Base-by-base conservation (phyloP, 495 filamentous ascomycete species). In the Hamigera avellanea region DNA sequence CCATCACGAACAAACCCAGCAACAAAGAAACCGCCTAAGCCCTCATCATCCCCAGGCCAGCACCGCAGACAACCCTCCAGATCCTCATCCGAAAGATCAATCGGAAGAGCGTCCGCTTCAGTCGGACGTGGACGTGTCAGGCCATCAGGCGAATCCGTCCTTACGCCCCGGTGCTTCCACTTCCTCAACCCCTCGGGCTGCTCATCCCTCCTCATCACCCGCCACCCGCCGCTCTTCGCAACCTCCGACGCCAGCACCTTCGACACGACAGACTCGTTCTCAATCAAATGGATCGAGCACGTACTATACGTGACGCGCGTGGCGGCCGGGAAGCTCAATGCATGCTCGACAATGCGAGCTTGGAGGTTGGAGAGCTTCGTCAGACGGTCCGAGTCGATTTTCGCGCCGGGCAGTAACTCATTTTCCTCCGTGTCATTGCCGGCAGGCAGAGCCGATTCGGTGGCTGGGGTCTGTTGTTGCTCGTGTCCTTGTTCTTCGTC, bases 261-360 rank as follows among this genome's bases (percentile, higher is more conserved):
- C 13, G 75, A 35, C 6, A 95, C 86, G 0, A 95, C 91, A 16
- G 67, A 52, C 53, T 98, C 91, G 49, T 98, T 96, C 54, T 98
- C 91, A 26, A 78, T 69, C 1, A 76, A 63, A 53, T 95, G 73
- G 16, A 93, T 64, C 0, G 91, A 96, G 52, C 91, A 98, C 0
- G 91, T 98, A 27, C 81, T 88, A 52, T 98, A 98, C 0, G 81
- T 83, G 26, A 96, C 80, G 47, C 70, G 80, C 2, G 50, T 65
- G 0, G 86, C 86, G n/a, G 67, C 59, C 0, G 87, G 83, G 44
- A 95, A 98, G 16, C 59, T 53, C 55, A 96, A 76, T 0, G 91
- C 89, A 52, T 93, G 86, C 36, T 80, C 70, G 5, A 95, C 64
- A 12, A 93, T 73, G 18, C 70, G 66, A 13, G 83, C 68, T 52